Evolutionary conservation across 2,329 filamentous ascomycete genomes (phyloP).

Genomic region (Mollisia scopiformis): DNA sequence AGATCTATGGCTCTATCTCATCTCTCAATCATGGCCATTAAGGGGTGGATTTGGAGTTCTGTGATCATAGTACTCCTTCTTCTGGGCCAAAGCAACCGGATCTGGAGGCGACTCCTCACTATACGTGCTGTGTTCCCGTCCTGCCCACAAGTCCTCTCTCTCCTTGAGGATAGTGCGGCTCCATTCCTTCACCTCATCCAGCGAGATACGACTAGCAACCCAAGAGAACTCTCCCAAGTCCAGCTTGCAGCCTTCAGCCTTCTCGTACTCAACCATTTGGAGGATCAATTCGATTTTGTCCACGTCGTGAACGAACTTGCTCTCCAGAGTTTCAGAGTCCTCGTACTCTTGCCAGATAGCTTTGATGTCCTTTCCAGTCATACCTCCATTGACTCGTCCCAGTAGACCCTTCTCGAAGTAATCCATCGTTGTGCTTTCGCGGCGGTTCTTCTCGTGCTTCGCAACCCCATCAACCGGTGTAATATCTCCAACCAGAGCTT

Average conservation of each 20-base stretch:
- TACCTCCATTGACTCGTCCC: slow-evolving; percentile 73
- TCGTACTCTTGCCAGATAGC: slow-evolving; percentile 96
- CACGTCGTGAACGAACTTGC: slow-evolving; percentile 90
- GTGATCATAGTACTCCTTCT: slow-evolving; percentile 16
- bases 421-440: slow-evolving; percentile 90
- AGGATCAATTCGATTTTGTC: slow-evolving; percentile 95
- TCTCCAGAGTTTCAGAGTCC: slow-evolving; percentile 80
- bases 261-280: slow-evolving; percentile 98
- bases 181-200: slow-evolving; percentile 83
- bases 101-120: slow-evolving; percentile 8
- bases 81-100: slow-evolving; percentile 8
- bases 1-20: neutral
- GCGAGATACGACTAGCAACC: slow-evolving; percentile 72
- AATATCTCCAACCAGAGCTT: slow-evolving; percentile 93
- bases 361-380: slow-evolving; percentile 70
- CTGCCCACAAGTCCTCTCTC: slow-evolving; percentile 73
- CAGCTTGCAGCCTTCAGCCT: slow-evolving; percentile 61
- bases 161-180: slow-evolving; percentile 76
- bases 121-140: slow-evolving; percentile 39
- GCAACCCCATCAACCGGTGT: slow-evolving; percentile 86
- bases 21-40: neutral
- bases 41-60: neutral
- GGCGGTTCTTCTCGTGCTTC: slow-evolving; percentile 86
- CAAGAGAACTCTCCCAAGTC: slow-evolving; percentile 88
- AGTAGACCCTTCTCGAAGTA: slow-evolving; percentile 76